Evolutionary conservation across 2,329 filamentous ascomycete species (phyloP), one percentile per base, ranked within the genome.

Genomic region (Fusarium metavorans): DNA sequence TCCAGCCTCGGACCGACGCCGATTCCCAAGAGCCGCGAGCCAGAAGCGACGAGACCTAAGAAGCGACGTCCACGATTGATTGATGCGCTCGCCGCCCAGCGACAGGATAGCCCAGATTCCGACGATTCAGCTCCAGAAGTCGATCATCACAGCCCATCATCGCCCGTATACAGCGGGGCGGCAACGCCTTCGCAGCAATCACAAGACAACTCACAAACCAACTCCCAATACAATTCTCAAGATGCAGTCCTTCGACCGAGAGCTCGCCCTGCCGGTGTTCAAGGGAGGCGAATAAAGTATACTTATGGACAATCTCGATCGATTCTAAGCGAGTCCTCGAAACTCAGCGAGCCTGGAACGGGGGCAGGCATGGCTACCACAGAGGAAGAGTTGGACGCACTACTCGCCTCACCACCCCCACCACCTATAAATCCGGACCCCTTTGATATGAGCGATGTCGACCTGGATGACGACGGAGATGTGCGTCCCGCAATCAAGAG

Each of bases 401-500:
- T 77, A n/a, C 54, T 78, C 1, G 77, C 79, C 10, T 75, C 74
- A 10, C 76, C 74, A 10, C 76, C 77, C 1, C 73, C 70, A 7
- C 67, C 69, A 25, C 75, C 78, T 32, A 70, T 67, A 34, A 77
- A 76, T 13, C 70, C 77, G 2, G 76, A 77, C 20, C 74, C 74
- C 8, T 81, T 81, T 39, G 74, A 75, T 27, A 72, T 78, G 43
- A 73, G 77, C 10, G 73, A 76, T n/a, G 80, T 81, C 13, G 78
- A 79, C 7, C 68, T 73, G 20, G 87, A 87, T 6, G 79, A 81
- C 16, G 83, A 85, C 2, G 83, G 85, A 25, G 84, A 85, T 18
- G 76, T 83, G 23, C 86, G 85, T 54, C 85, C 87, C 20, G 87
- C 88, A 32, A 90, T 92, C 56, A 87, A 88, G 67, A 91, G 89